These are phyloP conservation scores for Lactarius hengduanensis DNA, from an alignment of 768 basidiomycete genomes.

Conservation along the genomic window DNA sequence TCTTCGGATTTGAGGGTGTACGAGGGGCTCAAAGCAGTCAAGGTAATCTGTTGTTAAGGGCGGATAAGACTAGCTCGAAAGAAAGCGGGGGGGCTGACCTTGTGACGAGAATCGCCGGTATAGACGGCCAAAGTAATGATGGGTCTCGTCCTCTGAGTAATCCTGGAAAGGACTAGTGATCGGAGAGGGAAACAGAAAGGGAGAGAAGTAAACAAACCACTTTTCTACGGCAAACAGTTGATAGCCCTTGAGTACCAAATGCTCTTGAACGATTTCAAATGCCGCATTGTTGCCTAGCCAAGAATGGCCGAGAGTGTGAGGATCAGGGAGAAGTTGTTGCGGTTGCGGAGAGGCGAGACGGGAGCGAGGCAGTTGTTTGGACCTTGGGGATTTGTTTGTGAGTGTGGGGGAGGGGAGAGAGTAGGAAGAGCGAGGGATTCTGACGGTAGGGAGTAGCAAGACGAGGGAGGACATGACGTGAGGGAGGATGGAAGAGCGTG, in stretches of 20 bases:
- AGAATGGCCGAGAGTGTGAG: slow-evolving; percentile 24
- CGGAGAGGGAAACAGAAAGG: background rate
- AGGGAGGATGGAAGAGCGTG: background rate
- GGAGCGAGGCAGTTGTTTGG: slow-evolving; percentile 24
- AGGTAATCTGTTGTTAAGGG: slow-evolving; percentile 47
- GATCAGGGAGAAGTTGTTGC: slow-evolving; percentile 3
- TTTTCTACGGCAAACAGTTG: slow-evolving; percentile 88
- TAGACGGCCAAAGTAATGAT: slow-evolving; percentile 68
- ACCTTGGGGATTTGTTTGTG: slow-evolving; percentile 21
- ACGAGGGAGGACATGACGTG: background rate
- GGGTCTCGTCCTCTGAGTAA: slow-evolving; percentile 62
- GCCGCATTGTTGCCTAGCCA: slow-evolving; percentile 49
- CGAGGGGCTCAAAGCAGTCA: slow-evolving; percentile 53
- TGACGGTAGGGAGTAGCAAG: slow-evolving; percentile 29
- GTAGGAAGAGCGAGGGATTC: slow-evolving; percentile 6
- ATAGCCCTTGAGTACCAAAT: slow-evolving; percentile 56
- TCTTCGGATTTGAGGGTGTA: slow-evolving; percentile 43
- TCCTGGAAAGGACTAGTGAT: slow-evolving; percentile 41
- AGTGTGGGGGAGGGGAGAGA: background rate
- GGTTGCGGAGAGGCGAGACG: slow-evolving; percentile 14
- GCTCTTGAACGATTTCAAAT: slow-evolving; percentile 51
- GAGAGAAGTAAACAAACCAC: slow-evolving; percentile 46
- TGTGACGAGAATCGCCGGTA: slow-evolving; percentile 72
- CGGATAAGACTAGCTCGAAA: background rate
- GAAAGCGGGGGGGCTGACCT: slow-evolving; percentile 36